Evolutionary conservation across 2,329 filamentous ascomycete species (phyloP).

Genomic region (Daldinia sp.): DNA sequence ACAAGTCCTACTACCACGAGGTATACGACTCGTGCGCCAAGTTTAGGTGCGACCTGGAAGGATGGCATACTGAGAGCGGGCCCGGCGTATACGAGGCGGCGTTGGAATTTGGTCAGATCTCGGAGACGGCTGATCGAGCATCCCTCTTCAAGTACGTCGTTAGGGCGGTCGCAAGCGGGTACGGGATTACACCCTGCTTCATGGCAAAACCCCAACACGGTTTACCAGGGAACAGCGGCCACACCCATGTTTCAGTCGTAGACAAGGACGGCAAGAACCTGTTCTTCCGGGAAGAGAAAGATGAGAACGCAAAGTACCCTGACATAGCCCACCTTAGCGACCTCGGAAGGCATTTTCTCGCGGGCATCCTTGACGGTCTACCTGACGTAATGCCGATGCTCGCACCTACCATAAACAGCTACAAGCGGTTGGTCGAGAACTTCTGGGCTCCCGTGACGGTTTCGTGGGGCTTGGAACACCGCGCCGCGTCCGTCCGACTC

Average conservation of each 20-base stretch:
- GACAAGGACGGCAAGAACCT: constrained; percentile 84
- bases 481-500: constrained; percentile 87
- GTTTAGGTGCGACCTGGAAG: constrained; percentile 77
- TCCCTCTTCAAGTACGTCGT: constrained; percentile 94
- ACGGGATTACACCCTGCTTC: constrained; percentile 95
- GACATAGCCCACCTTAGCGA: constrained; percentile 86
- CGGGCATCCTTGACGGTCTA: constrained; percentile 85
- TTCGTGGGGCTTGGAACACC: constrained; percentile 95
- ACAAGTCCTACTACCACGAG: constrained; percentile 85
- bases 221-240: constrained; percentile 91
- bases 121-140: constrained; percentile 89
- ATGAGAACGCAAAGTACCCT: constrained; percentile 74
- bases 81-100: constrained; percentile 94
- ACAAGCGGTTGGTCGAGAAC: constrained; percentile 97
- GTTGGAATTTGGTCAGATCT: constrained; percentile 87
- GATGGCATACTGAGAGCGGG: constrained; percentile 85
- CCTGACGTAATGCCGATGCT: constrained; percentile 96
- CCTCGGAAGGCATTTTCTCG: constrained; percentile 89
- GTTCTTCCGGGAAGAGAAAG: constrained; percentile 75
- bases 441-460: constrained; percentile 99
- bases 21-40: constrained; percentile 75
- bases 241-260: constrained; percentile 92
- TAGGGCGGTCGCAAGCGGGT: constrained; percentile 85
- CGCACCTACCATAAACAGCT: constrained; percentile 95
- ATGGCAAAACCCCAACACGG: constrained; percentile 97